Conservation (phyloP, 345 rosid species). For the Cardiospermum halicacabum region DNA sequence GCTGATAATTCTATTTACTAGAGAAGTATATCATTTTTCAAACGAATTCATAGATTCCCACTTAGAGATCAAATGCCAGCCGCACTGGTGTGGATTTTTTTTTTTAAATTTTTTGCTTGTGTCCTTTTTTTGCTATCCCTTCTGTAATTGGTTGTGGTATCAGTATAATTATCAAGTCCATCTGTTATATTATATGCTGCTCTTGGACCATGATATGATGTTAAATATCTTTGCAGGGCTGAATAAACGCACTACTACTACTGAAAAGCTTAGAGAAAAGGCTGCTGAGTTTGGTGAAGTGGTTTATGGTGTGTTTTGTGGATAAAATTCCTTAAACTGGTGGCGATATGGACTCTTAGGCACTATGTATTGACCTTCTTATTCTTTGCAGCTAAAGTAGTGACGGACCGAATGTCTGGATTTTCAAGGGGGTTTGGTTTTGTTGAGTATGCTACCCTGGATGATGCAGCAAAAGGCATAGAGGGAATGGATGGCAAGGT, state of each 20-base stretch:
- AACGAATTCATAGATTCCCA: background rate
- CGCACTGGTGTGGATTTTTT: too few species aligned
- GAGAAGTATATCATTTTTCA: background rate
- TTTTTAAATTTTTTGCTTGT: background rate
- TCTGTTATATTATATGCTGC: background rate
- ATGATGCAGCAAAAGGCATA: conserved; percentile 80
- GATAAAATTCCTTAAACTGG: background rate
- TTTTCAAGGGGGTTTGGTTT: conserved; percentile 94
- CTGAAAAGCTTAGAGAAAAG: conserved; percentile 60
- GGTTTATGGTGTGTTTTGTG: conserved; percentile 50
- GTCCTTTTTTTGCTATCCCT: background rate
- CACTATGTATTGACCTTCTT: conserved; percentile 5
- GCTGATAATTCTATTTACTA: background rate
- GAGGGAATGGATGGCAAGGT: conserved; percentile 96
- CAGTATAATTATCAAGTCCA: background rate
- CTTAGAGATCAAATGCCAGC: too few species aligned
- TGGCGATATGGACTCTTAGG: background rate
- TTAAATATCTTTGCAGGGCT: conserved; percentile 52
- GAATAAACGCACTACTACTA: conserved; percentile 62
- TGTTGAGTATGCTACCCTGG: conserved; percentile 66
- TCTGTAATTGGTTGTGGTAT: background rate
- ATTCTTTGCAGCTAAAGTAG: conserved; percentile 59
- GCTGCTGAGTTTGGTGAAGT: conserved; percentile 80
- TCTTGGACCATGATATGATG: background rate
- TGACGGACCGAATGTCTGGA: conserved; percentile 72